phyloP scores from a whole-genome alignment of 805 yeast species.

The Candida jianshihensis region DNA sequence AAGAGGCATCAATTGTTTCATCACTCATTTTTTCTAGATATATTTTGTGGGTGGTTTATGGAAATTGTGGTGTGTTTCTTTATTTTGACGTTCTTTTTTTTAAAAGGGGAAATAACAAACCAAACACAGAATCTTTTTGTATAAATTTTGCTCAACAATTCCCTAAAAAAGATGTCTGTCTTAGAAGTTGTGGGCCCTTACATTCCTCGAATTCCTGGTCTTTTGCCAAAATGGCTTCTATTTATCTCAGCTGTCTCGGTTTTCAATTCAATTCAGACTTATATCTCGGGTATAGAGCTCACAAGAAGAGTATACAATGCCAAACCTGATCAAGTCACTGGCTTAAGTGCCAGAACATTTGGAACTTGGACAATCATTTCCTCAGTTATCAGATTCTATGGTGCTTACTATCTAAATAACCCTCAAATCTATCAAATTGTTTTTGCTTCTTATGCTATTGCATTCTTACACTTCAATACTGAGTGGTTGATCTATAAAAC shows the following conservation, averaged over 20 bases:
- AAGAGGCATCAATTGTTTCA: conserved; percentile 65
- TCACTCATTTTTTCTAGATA: conserved; percentile 8
- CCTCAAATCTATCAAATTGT: conserved; percentile 73
- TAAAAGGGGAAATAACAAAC: neutral
- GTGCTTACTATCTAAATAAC: conserved; percentile 69
- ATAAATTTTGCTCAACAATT: neutral
- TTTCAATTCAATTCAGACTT: conserved; percentile 86
- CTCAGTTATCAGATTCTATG: conserved; percentile 77
- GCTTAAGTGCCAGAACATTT: conserved; percentile 87
- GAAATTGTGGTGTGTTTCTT: neutral
- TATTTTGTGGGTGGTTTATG: neutral
- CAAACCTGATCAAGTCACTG: conserved; percentile 52
- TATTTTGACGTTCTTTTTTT: neutral
- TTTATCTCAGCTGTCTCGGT: conserved; percentile 85
- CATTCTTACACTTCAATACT: conserved; percentile 71
- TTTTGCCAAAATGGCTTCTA: conserved; percentile 70
- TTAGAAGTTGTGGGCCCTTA: conserved; percentile 28
- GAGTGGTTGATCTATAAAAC: conserved; percentile 81
- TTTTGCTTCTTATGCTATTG: conserved; percentile 73
- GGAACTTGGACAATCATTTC: conserved; percentile 97
- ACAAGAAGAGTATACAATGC: conserved; percentile 75
- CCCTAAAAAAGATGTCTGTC: conserved; percentile 22
- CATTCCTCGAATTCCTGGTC: conserved; percentile 42
- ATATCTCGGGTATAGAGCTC: conserved; percentile 62
- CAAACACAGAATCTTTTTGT: neutral